A percentile compares a stretch with the other conserved stretches of the same genome.
phyloP scores from a whole-genome alignment of 306 rosid species.

The Alnus glutinosa region DNA sequence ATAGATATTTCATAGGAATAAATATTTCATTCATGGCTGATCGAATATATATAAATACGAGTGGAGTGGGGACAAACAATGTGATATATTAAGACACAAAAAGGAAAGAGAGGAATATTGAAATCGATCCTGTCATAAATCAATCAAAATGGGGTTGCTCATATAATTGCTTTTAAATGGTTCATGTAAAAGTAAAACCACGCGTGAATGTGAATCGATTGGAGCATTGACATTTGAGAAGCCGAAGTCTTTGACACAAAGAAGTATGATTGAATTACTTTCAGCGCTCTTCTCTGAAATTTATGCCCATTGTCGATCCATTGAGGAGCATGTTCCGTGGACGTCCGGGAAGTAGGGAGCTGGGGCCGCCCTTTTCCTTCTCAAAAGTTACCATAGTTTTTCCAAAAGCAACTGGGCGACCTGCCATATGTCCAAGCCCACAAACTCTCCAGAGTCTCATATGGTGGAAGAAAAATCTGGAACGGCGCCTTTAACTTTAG shows the following conservation, averaged over 20 bases:
- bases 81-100: no score
- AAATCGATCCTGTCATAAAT: no score
- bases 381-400: background rate
- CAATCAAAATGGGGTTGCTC: background rate
- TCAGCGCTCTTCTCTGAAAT: conserved; percentile 21
- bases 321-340: conserved; percentile 50
- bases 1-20: no score
- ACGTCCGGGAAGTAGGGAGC: conserved; percentile 37
- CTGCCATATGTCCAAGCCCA: conserved; percentile 13
- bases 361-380: conserved; percentile 1
- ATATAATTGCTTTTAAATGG: background rate
- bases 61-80: no score
- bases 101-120: no score
- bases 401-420: conserved; percentile 13
- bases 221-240: conserved; percentile 3
- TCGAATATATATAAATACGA: no score
- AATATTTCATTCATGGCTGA: no score
- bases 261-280: conserved; percentile 18
- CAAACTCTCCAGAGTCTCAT: conserved; percentile 13
- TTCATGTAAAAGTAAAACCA: background rate
- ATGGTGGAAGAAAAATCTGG: conserved; percentile 18
- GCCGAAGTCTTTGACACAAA: conserved; percentile 32
- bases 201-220: conserved; percentile 37
- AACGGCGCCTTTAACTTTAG: background rate
- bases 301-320: conserved; percentile 8